Evolutionary conservation across 495 filamentous ascomycete species (phyloP).

Genomic region (Tuber borchii): DNA sequence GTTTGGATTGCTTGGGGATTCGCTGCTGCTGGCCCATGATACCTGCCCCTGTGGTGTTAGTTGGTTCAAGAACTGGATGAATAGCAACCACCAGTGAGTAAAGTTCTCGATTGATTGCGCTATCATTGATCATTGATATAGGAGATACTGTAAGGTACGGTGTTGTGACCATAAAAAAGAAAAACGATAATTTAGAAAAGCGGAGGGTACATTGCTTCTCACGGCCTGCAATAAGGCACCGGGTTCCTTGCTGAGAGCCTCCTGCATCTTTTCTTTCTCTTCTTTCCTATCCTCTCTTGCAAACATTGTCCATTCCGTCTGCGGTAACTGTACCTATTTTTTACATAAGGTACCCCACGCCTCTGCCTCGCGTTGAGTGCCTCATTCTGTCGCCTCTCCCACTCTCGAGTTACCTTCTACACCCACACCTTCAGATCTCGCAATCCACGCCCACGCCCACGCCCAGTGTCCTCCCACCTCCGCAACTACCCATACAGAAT

Average conservation of each 20-base stretch:
- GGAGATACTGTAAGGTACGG: background rate
- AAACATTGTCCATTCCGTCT: background rate
- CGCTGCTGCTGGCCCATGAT: background rate
- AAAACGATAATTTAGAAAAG: background rate
- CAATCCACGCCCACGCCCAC: background rate
- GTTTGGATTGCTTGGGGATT: background rate
- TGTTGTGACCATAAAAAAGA: background rate
- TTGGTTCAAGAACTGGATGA: background rate
- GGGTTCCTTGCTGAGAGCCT: background rate
- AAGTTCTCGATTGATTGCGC: background rate
- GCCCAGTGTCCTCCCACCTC: slow-evolving; percentile 3
- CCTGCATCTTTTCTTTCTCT: background rate
- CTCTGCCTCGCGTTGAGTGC: slow-evolving; percentile 29
- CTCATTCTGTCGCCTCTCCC: slow-evolving; percentile 24
- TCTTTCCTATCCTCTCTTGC: background rate
- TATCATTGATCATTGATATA: background rate
- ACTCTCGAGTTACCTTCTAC: background rate
- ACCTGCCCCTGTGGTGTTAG: background rate
- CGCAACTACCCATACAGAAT: slow-evolving; percentile 15
- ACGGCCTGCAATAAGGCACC: background rate
- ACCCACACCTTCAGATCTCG: background rate
- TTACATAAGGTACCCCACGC: slow-evolving; percentile 1
- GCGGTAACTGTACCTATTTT: background rate
- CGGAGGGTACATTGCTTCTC: background rate
- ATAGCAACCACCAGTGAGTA: background rate